Base-by-base conservation (phyloP, 148 eudicot genomes). In the Heliamphora exappendiculata region DNA sequence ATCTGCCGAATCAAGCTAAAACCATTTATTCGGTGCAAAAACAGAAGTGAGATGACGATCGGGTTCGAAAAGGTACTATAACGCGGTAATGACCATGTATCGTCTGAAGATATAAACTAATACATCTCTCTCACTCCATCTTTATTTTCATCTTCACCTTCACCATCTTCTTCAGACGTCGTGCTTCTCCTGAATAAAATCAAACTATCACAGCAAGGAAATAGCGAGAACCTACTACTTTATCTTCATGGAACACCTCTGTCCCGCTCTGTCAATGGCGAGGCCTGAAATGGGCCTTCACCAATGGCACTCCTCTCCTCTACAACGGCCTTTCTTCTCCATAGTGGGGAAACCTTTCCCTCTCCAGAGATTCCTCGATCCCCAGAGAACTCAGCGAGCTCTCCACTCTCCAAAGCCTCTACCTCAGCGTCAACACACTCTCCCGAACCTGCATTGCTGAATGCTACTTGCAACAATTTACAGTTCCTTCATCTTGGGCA, bases 241-340 rank as follows among this genome's bases (percentile, higher is more conserved):
- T 94, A 13, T 79, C 86, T 39, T 81, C 96, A 44, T 94, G 98
- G 98, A 89, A 89, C 78, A 78, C 80, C 28, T 84, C 84, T 33
- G 66, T 78, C 0, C 97, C 98, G 1, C 86, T 94, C 60, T 94
- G 98, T 41, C 96, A 94, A 84, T 94, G 98, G 97, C 78, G 88
- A 12, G 98, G 98, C 13, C 86, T 94, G 7, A 94, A 94, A 80
- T 94, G 93, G 93, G 88, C 81, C 0, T 88, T 82, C 81, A 73
- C 85, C 2, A 84, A 86, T 67, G 85, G 80, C 14, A 28, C 90
- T 67, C 73, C 80, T 54, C 84, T 85, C 41, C 11, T 37, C 59
- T 93, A 96, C 70, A 80, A 63, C n/a, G 80, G 76, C 66, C 82
- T 89, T 31, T 81, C 93, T 42, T 93, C 96, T 0, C 90, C 95